These are phyloP conservation scores for Komagataella populi DNA, from an alignment of 805 yeast species.

Conservation along the genomic window DNA sequence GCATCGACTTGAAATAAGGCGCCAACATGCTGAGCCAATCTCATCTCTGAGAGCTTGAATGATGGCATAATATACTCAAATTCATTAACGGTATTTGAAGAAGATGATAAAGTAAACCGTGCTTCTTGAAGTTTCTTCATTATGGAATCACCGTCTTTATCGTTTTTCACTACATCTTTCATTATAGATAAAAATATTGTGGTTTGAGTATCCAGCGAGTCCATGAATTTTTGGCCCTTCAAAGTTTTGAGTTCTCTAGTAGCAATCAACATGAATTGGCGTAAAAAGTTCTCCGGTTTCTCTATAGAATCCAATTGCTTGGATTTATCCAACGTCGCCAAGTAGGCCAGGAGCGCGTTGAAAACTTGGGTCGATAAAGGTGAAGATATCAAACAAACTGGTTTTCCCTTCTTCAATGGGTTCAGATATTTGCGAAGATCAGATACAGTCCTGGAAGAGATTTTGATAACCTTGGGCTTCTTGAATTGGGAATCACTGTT, in stretches of 20 bases:
- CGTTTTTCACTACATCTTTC: constrained; percentile 22
- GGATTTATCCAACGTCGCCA: background rate
- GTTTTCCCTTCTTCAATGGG: background rate
- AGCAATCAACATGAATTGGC: constrained; percentile 38
- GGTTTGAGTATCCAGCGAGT: constrained; percentile 12
- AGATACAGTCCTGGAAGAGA: background rate
- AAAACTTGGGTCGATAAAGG: background rate
- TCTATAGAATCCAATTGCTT: constrained; percentile 16
- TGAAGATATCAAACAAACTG: background rate
- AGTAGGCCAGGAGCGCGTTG: background rate
- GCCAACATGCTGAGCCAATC: constrained; percentile 32
- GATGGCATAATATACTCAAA: constrained; percentile 30
- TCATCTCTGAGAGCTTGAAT: constrained; percentile 40
- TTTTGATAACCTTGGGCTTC: background rate
- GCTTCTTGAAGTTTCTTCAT: constrained; percentile 26
- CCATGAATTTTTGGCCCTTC: constrained; percentile 11
- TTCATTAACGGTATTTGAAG: constrained; percentile 10
- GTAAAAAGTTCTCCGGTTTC: constrained; percentile 31
- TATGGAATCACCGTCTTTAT: constrained; percentile 22
- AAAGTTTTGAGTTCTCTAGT: constrained; percentile 36
- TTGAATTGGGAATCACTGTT: background rate
- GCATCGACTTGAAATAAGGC: constrained; percentile 35
- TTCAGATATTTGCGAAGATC: background rate
- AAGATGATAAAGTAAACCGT: constrained; percentile 18
- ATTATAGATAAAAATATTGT: constrained; percentile 19